Base-by-base conservation (phyloP, 2,329 filamentous ascomycete species). In the Alternaria sp. region DNA sequence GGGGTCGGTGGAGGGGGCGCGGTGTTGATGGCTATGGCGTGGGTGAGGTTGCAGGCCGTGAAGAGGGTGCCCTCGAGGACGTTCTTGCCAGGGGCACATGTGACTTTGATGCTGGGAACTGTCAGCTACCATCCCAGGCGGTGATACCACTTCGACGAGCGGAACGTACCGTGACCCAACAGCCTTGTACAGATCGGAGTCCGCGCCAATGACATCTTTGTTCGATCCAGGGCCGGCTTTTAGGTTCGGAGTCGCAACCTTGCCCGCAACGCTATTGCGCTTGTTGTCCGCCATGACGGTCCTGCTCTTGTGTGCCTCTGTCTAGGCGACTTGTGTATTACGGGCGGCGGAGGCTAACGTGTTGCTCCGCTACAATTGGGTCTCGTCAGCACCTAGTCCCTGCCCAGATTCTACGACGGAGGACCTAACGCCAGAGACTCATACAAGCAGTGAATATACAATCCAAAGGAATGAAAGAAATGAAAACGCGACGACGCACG, bases 11-110 rank as follows among this genome's bases (percentile, higher is more conserved):
- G 76, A 11, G 82, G 73, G 17, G 83, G 77, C 12, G 83, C 82
- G 17, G 84, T 87, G 78, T 89, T 87, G 77, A 90, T 84, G 47
- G 86, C 87, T 69, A 90, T 81, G 61, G 89, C 81, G 70, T 89
- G 88, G 60, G 87, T 86, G 70, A 87, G 81, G 25, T 87, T 86
- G 75, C 86, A 87, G 49, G 86, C 86, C 26, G 87, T 88, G 78
- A 88, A 90, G 61, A 90, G 82, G 17, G 83, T 88, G 71, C 88
- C 88, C 77, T 90, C 88, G 62, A 88, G 79, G 23, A 83, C 85
- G 46, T 83, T 82, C 56, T 84, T 80, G 58, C 82, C 83, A 26
- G 83, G 79, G 15, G 83, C 81, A 54, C 86, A 89, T 59, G 83
- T 88, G 67, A 90, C 77, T 69, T 86, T 87, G 72, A 90, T 82